Conservation (phyloP, 345 rosid species). For the Pugionium dolabratum region DNA sequence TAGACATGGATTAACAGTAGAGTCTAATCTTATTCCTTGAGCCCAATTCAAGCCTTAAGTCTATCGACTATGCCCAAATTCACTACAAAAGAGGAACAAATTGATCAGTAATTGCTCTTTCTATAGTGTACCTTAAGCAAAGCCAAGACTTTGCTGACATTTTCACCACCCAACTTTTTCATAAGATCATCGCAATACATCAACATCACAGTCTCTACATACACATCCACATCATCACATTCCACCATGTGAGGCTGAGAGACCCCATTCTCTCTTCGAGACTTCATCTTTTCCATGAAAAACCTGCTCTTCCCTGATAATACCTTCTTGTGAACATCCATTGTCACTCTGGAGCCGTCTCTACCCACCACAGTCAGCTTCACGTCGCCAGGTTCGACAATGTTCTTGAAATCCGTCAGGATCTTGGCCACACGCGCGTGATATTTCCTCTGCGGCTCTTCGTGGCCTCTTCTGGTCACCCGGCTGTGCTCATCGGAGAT, state of each 20-base stretch:
- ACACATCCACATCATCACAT: conserved; percentile 87
- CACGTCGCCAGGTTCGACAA: conserved; percentile 64
- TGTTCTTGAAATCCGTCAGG: conserved; percentile 59
- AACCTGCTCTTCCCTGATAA: conserved; percentile 74
- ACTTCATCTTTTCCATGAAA: conserved; percentile 67
- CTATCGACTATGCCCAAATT: too few relatives aligned
- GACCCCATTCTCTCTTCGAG: conserved; percentile 52
- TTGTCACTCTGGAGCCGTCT: conserved; percentile 67
- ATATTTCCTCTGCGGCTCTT: conserved; percentile 47
- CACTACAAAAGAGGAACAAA: too few relatives aligned
- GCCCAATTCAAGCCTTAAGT: too few relatives aligned
- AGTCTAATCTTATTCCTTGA: too few relatives aligned
- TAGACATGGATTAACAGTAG: too few relatives aligned
- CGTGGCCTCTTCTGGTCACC: not conserved
- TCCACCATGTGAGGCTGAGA: conserved; percentile 63
- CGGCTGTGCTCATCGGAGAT: conserved; percentile 82
- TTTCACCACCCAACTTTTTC: conserved; percentile 71
- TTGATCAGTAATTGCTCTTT: too few relatives aligned
- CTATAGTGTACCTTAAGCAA: conserved; percentile 67
- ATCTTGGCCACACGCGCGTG: conserved; percentile 61
- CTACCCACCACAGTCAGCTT: conserved; percentile 73
- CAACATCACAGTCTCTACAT: conserved; percentile 81
- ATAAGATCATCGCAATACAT: conserved; percentile 82
- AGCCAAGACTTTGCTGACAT: conserved; percentile 68
- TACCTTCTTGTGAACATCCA: conserved; percentile 77